Base-by-base conservation (phyloP, 1,139 yeast genomes). In the Geotrichum cucujoidarum region DNA sequence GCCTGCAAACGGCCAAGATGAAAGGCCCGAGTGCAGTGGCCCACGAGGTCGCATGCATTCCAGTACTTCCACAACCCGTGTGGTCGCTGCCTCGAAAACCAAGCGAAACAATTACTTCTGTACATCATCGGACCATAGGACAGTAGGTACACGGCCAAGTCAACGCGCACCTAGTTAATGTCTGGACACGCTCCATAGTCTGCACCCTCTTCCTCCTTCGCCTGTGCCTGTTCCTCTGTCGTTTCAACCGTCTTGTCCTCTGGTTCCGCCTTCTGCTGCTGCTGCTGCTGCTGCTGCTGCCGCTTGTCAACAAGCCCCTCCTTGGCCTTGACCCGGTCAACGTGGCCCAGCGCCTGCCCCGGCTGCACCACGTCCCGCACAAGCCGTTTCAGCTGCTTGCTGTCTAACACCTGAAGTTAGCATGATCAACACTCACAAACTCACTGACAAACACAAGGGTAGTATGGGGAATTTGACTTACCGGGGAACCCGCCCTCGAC, bases 401-500 rank as follows among this genome's bases (percentile, higher is more conserved):
- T 74, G 55, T 80, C 84, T 37, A 37, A 6, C 1, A 1, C 14
- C 24, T 21, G 3, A 17, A 4, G 32, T 37, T 37, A 37, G 40
- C 21, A 5, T 35, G 25, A 7, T 4, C 25, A 17, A 38, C 39
- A 33, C 30, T 39, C 34, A 4, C 17, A 35, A 35, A 30, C 21
- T 24, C 37, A 36, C 13, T 17, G 17, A 33, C 37, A 32, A 18
- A 32, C 24, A 24, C 6, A 24, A 24, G 10, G 10, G 27, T 10
- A 24, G 6, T 24, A 10, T 10, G 2, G 21, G n/a, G 8, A 2
- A 16, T 7, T 8, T 3, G 5, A 49, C 57, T n/a, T 50, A 59
- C 62, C 65, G 4, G 83, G 84, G 61, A 80, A 80, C 21, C 86
- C 84, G n/a, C 73, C 76, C 29, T 74, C 65, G 6, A 51, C 55